Base-by-base conservation (phyloP, 106 monocot genomes). In the Vanilla planifolia region DNA sequence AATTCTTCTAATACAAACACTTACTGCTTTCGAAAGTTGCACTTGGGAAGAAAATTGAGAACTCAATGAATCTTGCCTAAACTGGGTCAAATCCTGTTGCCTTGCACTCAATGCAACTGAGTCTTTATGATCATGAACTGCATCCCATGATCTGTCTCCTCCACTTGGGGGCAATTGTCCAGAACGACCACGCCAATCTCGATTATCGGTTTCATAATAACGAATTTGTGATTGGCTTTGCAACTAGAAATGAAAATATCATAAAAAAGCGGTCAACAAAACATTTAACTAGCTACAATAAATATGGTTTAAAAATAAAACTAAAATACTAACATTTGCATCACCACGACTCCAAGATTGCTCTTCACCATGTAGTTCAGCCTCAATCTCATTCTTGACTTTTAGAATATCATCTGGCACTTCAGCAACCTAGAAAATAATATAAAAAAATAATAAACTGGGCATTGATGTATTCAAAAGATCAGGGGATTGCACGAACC, bases 91-190 rank as follows among this genome's bases (percentile, higher is more conserved):
- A 62, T 57, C 55, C 51, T 72, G 70, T 48, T 61, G 53, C 53
- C 16, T 70, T 45, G 46, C 32, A 70, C 66, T 75, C 8, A 52
- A 56, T 59, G 47, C 62, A 63, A 41, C 24, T 2, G 67, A 71
- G 19, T 69, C 85, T 53, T 79, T 85, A 65, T 64, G 66, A 32
- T 88, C 84, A 43, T 69, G 86, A 39, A 66, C 41, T 23, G 69
- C 45, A 60, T 77, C 79, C 89, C 95, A 90, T 45, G 89, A 79
- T 44, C 73, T 84, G 43, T 90, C 90, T 33, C 86, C 86, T 64
- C 66, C 77, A 66, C 35, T 28, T 8, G 76, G 33, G 3, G 76
- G 65, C 21, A 45, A 20, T 58, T 73, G 73, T 50, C 45, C 73
- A 8, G 77, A 57, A 3, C 77, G 78, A 15, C 75, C 74, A 50